phyloP scores from a whole-genome alignment of 78 protist species.

The Polysphondylium violaceum region DNA sequence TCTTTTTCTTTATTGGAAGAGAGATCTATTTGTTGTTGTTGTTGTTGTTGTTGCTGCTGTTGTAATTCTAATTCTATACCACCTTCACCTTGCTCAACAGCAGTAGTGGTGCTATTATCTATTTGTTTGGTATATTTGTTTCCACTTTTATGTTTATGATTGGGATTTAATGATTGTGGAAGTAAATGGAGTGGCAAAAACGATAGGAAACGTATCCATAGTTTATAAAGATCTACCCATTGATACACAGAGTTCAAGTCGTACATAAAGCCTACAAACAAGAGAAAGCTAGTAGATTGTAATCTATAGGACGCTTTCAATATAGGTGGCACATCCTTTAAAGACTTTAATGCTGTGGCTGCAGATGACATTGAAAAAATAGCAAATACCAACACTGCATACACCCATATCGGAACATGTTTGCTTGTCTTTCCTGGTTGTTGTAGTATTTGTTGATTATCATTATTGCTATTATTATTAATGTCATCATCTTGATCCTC shows the following conservation, averaged over 20 bases:
- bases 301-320: slow-evolving; percentile 46
- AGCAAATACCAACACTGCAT: slow-evolving; percentile 26
- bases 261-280: slow-evolving; percentile 25
- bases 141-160: not conserved
- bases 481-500: no score
- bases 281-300: slow-evolving; percentile 8
- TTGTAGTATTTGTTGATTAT: no score
- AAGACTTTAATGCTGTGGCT: slow-evolving; percentile 10
- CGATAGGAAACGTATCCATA: not conserved
- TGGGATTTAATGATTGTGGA: not conserved
- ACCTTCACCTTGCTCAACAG: not conserved
- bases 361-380: slow-evolving; percentile 47
- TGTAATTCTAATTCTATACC: not conserved
- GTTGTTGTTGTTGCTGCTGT: not conserved
- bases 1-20: not conserved
- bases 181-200: not conserved
- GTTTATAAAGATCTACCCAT: not conserved
- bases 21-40: not conserved
- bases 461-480: no score
- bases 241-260: slow-evolving; percentile 31
- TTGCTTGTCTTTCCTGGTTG: not conserved
- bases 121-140: not conserved
- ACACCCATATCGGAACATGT: slow-evolving; percentile 23
- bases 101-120: not conserved
- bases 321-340: slow-evolving; percentile 61